These are phyloP conservation scores for Fusarium sp. DNA, from an alignment of 2,329 filamentous ascomycete species.

Conservation along the genomic window DNA sequence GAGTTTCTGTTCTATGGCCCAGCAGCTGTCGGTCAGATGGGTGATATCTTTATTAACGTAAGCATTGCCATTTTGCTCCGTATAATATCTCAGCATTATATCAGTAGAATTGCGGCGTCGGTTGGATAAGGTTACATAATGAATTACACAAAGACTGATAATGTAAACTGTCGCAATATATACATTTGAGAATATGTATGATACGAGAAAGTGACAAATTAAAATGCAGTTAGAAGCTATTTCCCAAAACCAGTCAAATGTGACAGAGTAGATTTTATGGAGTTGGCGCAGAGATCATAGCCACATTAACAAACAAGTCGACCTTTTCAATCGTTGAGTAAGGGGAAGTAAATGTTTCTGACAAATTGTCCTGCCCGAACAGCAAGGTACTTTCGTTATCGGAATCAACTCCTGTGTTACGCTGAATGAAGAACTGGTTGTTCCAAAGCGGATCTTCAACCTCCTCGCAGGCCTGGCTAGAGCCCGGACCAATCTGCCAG, in stretches of 20 bases:
- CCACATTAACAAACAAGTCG: no score
- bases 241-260: no score
- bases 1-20: not conserved
- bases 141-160: no score
- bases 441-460: not conserved
- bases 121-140: not conserved
- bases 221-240: no score
- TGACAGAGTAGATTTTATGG: no score
- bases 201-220: no score
- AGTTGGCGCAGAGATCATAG: no score
- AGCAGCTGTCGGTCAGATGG: not conserved
- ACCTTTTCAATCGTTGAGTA: not conserved
- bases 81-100: slow-evolving; percentile 8
- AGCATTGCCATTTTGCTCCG: slow-evolving; percentile 1
- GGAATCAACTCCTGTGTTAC: no score
- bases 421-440: not conserved
- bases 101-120: not conserved
- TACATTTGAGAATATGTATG: no score
- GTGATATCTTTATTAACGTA: not conserved
- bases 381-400: not conserved
- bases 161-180: no score
- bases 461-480: not conserved
- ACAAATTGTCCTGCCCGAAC: not conserved
- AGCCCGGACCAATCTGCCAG: not conserved
- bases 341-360: no score